These are phyloP conservation scores for Podospora fimiseda DNA, from an alignment of 495 filamentous ascomycete genomes.

Conservation along the genomic window DNA sequence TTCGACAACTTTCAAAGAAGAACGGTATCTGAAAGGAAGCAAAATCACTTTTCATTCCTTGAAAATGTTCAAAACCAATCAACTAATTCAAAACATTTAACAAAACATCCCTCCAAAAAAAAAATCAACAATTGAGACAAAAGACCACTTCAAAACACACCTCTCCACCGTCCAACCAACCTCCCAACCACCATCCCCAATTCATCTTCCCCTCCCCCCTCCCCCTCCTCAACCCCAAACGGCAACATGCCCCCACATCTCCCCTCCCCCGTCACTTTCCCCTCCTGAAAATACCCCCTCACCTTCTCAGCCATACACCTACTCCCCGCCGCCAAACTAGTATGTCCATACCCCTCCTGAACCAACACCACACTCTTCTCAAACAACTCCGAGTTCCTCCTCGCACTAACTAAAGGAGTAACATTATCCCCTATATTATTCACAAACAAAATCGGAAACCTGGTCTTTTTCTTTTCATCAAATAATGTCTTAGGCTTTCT, in stretches of 20 bases:
- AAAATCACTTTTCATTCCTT: too few species aligned
- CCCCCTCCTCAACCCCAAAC: conserved; percentile 10
- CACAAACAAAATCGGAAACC: conserved; percentile 48
- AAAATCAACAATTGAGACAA: too few species aligned
- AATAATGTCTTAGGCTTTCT: conserved; percentile 42
- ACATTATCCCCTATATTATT: conserved; percentile 53
- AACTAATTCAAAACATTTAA: too few species aligned
- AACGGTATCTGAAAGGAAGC: too few species aligned
- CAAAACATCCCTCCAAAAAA: too few species aligned
- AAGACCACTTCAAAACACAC: too few species aligned
- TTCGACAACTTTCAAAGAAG: too few species aligned
- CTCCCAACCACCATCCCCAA: conserved; percentile 1
- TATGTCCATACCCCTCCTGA: conserved; percentile 49
- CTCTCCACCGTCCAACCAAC: conserved; percentile 8
- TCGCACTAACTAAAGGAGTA: conserved; percentile 45
- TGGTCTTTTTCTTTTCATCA: conserved; percentile 36
- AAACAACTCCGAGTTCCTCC: conserved; percentile 45
- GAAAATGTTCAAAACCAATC: too few species aligned
- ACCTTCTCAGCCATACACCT: conserved; percentile 31
- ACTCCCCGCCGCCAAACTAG: conserved; percentile 28
- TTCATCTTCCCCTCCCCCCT: background rate
- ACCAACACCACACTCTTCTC: conserved; percentile 46
- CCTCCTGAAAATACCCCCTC: conserved; percentile 32
- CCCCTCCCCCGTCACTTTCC: conserved; percentile 21
- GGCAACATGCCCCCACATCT: conserved; percentile 28